phyloP scores from a whole-genome alignment of 1,284 basidiomycete genomes.

The Vanrija sp. region DNA sequence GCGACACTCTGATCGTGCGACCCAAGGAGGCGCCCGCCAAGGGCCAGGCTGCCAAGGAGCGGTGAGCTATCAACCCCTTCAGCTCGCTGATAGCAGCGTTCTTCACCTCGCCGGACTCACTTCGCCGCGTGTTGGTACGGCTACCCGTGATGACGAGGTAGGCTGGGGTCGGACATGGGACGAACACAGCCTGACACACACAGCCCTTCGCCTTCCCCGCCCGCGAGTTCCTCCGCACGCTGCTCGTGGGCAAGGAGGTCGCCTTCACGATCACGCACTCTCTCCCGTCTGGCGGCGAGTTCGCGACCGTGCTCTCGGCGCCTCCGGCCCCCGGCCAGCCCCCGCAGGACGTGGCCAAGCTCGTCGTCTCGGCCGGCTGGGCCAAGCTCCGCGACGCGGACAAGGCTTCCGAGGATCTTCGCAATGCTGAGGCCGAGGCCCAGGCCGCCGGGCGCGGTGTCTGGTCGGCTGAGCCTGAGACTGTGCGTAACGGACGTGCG shows the following conservation, averaged over 20 bases:
- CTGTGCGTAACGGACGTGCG: constrained; percentile 23
- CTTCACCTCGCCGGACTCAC: constrained; percentile 78
- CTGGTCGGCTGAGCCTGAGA: constrained; percentile 76
- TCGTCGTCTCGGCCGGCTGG: constrained; percentile 83
- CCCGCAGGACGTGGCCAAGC: constrained; percentile 64
- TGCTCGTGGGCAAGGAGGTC: constrained; percentile 81
- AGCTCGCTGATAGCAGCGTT: constrained; percentile 55
- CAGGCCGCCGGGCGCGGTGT: constrained; percentile 71
- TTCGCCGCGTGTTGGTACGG: constrained; percentile 74
- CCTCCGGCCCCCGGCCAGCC: constrained; percentile 47
- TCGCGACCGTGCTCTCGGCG: constrained; percentile 44
- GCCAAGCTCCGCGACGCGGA: constrained; percentile 75
- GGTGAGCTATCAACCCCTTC: constrained; percentile 55
- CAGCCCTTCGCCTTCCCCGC: constrained; percentile 88
- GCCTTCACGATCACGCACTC: constrained; percentile 46
- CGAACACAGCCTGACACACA: not conserved
- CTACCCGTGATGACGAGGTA: constrained; percentile 80
- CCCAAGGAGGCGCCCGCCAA: constrained; percentile 66
- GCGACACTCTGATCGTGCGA: constrained; percentile 78
- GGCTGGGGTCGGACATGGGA: constrained; percentile 19
- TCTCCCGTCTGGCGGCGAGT: constrained; percentile 41
- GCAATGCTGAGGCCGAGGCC: constrained; percentile 68
- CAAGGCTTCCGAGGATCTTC: constrained; percentile 58
- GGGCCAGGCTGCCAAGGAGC: constrained; percentile 80
- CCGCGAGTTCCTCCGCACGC: constrained; percentile 80